Base-by-base conservation (phyloP, 2,329 filamentous ascomycete genomes). In the Myriosclerotinia curreyana region DNA sequence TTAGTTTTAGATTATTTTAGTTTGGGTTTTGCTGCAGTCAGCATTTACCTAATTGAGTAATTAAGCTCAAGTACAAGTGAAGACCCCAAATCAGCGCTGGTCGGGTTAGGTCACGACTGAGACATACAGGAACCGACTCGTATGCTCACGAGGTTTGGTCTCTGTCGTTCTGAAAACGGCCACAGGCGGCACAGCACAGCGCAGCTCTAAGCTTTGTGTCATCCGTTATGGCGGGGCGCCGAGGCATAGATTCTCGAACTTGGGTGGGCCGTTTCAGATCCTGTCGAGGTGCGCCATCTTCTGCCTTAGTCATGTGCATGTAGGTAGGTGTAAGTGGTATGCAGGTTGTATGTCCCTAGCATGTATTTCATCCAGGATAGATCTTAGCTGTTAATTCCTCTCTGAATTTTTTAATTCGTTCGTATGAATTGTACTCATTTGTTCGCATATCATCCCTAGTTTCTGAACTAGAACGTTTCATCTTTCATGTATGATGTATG, bases 81-180 rank as follows among this genome's bases (percentile, higher is more conserved):
- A 56, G 28, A 31, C 20, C 42, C 28, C 31, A 36, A n/a, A 48
- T 59, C 15, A 31, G 38, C 53, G 44, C 55, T 48, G 55, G 55
- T 59, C 55, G 48, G 42, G 31, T 58, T 28, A 36, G 31, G 42
- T 49, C 31, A 59, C 31, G 42, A 36, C n/a, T 48, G 55, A 59
- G 55, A 59, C 55, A 59, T 48, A 59, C 55, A 59, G 55, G 42
- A 59, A 59, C 55, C 42, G 42, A 59, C 55, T 59, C 28, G 55
- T 48, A 49, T 48, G 31, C 42, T 48, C 55, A 59, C 42, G 42
- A 59, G 44, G 55, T 17, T 59, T 59, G 31, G 20, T 34, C 42
- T 58, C 28, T 58, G 42, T 48, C 55, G 31, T 49, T 42, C 54
- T 48, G 40, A 58, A 46, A 12, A 58, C 36, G 44, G 12, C 28